phyloP scores from a whole-genome alignment of 2,329 filamentous ascomycete species.

The Beauveria medogensis region DNA sequence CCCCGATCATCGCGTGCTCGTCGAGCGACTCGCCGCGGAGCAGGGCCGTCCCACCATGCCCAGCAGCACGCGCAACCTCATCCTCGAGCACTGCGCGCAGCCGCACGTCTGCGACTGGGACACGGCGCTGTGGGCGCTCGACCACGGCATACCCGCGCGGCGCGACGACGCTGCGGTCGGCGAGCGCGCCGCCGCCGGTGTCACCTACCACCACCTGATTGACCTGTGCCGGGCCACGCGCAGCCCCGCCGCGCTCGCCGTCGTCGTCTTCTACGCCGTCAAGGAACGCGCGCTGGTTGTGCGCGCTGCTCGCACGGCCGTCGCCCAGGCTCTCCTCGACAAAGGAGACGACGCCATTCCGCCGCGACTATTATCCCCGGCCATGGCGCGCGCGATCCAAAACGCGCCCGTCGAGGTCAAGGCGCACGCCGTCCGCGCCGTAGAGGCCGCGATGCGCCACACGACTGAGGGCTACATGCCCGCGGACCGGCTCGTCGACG shows the following conservation, averaged over 20 bases:
- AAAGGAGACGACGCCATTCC: conserved; percentile 14
- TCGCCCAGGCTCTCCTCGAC: conserved; percentile 21
- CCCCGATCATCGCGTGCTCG: conserved; percentile 21
- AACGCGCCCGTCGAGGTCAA: conserved; percentile 14
- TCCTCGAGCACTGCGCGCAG: conserved; percentile 26
- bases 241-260: conserved; percentile 23
- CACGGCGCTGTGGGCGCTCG: conserved; percentile 24
- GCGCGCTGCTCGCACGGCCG: conserved; percentile 16
- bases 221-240: conserved; percentile 25
- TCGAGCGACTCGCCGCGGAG: conserved; percentile 19
- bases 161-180: conserved; percentile 10
- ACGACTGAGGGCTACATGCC: conserved; percentile 22
- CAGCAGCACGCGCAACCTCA: conserved; percentile 27
- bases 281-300: conserved; percentile 22
- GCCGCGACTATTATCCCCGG: conserved; percentile 22
- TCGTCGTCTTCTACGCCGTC: conserved; percentile 25
- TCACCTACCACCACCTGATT: conserved; percentile 32
- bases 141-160: conserved; percentile 12
- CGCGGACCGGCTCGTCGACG: conserved; percentile 19
- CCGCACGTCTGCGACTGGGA: conserved; percentile 21
- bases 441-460: conserved; percentile 24
- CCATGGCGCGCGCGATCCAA: conserved; percentile 17
- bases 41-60: conserved; percentile 17
- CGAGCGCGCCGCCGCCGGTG: conserved; percentile 19
- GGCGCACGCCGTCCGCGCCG: conserved; percentile 16